Evolutionary conservation across 2,329 filamentous ascomycete species (phyloP).

Genomic region (Gnomoniopsis smithogilvyi): DNA sequence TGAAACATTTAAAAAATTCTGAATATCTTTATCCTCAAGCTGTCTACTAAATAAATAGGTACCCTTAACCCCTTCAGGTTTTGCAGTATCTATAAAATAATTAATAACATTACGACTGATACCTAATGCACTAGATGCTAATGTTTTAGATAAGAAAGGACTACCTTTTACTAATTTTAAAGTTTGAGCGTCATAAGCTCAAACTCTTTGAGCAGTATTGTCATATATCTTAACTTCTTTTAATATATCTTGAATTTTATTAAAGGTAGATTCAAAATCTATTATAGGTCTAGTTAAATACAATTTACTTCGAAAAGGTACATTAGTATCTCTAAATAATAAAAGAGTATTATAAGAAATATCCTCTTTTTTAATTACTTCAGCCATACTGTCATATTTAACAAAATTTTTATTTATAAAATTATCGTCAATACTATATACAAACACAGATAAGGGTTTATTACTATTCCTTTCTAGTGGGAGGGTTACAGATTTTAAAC

Average conservation of each 20-base stretch:
- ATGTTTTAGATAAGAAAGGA: conserved; percentile 1
- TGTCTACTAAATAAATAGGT: conserved; percentile 1
- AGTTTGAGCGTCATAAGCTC: conserved; percentile 16
- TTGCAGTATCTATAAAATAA: conserved; percentile 1
- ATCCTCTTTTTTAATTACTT: not conserved
- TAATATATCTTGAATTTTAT: conserved; percentile 12
- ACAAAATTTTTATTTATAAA: conserved; percentile 1
- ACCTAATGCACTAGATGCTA: not conserved
- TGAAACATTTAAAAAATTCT: not conserved
- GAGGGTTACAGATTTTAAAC: not conserved
- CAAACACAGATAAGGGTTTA: not conserved
- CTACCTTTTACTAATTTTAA: conserved; percentile 16
- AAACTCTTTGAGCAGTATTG: conserved; percentile 15
- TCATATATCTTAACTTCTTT: conserved; percentile 16
- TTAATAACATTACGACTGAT: conserved; percentile 3
- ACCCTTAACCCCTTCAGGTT: conserved; percentile 1
- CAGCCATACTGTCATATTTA: conserved; percentile 2
- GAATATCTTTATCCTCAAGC: not conserved
- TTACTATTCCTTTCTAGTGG: not conserved
- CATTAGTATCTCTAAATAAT: conserved; percentile 2
- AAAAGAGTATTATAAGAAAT: conserved; percentile 2
- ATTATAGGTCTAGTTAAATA: conserved; percentile 1
- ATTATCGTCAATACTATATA: not conserved
- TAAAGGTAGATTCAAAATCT: conserved; percentile 13
- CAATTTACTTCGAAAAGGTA: conserved; percentile 1